These are phyloP conservation scores for Discostella pseudostelligera DNA, from an alignment of 108 stramenopile species.

Conservation along the genomic window DNA sequence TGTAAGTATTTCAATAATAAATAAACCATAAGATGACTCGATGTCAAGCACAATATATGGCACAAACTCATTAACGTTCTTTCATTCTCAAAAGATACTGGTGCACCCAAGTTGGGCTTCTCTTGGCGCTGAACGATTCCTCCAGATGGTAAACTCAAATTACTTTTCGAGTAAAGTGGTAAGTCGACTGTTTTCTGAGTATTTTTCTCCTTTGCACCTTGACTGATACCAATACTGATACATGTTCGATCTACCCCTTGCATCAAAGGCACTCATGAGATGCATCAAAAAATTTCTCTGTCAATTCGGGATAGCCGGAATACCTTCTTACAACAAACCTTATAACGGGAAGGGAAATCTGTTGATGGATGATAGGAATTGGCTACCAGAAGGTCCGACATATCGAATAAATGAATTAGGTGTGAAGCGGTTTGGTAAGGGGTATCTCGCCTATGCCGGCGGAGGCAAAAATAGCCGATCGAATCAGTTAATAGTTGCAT, in stretches of 20 bases:
- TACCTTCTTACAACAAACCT: conserved; percentile 41
- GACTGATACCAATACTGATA: not conserved
- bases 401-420: conserved; percentile 62
- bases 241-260: not conserved
- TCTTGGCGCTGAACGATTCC: conserved; percentile 70
- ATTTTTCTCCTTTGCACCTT: not conserved
- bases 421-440: conserved; percentile 71
- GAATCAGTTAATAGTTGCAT: conserved; percentile 73
- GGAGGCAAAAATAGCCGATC: conserved; percentile 57
- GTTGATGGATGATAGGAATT: conserved; percentile 73
- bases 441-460: conserved; percentile 79
- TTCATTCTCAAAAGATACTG: conserved; percentile 32
- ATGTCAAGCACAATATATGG: no score
- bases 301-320: conserved; percentile 82
- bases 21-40: no score
- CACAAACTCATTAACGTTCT: not conserved
- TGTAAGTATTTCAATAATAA: conserved; percentile 9
- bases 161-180: conserved; percentile 67
- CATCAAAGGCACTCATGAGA: conserved; percentile 70
- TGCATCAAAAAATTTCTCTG: conserved; percentile 76
- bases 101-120: conserved; percentile 85
- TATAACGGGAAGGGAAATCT: conserved; percentile 32
- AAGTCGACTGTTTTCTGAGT: not conserved
- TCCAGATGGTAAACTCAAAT: conserved; percentile 67
- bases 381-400: conserved; percentile 74